Evolutionary conservation across 2,329 filamentous ascomycete species (phyloP).

Genomic region (Coccinonectria pachysandricola): DNA sequence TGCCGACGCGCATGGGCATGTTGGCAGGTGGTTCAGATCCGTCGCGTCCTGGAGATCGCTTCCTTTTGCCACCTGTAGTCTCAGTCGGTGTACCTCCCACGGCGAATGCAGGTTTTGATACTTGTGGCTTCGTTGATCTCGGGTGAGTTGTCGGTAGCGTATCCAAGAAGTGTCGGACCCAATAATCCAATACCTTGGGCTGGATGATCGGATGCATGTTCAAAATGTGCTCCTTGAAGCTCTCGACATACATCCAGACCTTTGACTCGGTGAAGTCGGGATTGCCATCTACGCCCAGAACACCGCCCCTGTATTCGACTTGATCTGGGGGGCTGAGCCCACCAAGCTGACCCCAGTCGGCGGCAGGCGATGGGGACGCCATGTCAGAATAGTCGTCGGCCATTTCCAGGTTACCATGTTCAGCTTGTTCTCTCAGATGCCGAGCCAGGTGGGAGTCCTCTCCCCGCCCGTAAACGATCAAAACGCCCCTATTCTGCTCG

Average conservation of each 20-base stretch:
- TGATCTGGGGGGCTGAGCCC: slow-evolving; percentile 35
- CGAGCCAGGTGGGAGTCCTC: slow-evolving; percentile 57
- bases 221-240: slow-evolving; percentile 51
- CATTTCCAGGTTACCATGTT: slow-evolving; percentile 30
- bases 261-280: slow-evolving; percentile 42
- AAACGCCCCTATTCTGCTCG: slow-evolving; percentile 62
- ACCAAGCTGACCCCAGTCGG: slow-evolving; percentile 51
- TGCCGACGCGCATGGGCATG: slow-evolving; percentile 29
- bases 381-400: slow-evolving; percentile 41
- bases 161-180: slow-evolving; percentile 43
- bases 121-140: slow-evolving; percentile 19
- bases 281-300: slow-evolving; percentile 34
- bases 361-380: slow-evolving; percentile 42
- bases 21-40: slow-evolving; percentile 23
- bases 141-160: slow-evolving; percentile 28
- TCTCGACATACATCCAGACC: slow-evolving; percentile 43
- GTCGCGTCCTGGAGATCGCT: slow-evolving; percentile 39
- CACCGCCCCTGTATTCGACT: slow-evolving; percentile 28
- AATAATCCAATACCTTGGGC: slow-evolving; percentile 39
- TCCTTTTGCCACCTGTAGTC: slow-evolving; percentile 38
- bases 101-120: slow-evolving; percentile 23
- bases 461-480: slow-evolving; percentile 69
- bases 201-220: slow-evolving; percentile 56
- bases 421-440: slow-evolving; percentile 30
- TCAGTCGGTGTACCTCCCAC: slow-evolving; percentile 20